A percentile compares a stretch with the other conserved stretches of the same genome.
These are phyloP conservation scores for Hamamelis virginiana DNA, from an alignment of 164 flowering plant genomes.

Conservation along the genomic window DNA sequence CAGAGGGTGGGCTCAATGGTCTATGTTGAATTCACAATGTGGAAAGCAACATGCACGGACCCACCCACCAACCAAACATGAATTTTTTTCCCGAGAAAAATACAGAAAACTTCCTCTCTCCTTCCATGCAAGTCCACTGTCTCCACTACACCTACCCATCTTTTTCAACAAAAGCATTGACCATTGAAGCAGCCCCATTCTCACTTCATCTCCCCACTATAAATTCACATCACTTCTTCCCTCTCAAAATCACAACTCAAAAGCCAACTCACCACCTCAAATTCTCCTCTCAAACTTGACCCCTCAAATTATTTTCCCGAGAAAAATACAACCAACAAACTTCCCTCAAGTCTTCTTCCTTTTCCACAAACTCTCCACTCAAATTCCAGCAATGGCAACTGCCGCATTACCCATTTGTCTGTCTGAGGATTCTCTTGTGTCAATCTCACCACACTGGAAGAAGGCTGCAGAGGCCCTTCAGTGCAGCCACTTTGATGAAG, in stretches of 20 bases:
- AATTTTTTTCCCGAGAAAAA: neutral
- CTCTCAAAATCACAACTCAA: neutral
- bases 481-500: constrained; percentile 46
- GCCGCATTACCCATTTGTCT: neutral
- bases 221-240: neutral
- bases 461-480: constrained; percentile 45
- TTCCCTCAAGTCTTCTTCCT: neutral
- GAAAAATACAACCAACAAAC: no score
- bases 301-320: no score
- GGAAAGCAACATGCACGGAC: no score
- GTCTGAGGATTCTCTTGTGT: no score
- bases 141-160: no score
- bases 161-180: neutral
- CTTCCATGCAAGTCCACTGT: neutral
- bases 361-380: no score
- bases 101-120: neutral
- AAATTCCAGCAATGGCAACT: neutral
- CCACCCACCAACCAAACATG: neutral
- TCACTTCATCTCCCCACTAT: neutral
- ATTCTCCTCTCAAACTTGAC: no score
- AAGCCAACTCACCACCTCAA: no score
- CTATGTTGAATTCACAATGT: no score
- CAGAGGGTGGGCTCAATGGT: no score
- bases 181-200: constrained; percentile 12
- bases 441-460: constrained; percentile 35